phyloP scores from a whole-genome alignment of 495 filamentous ascomycete species.

The Penicillium tannophilum region DNA sequence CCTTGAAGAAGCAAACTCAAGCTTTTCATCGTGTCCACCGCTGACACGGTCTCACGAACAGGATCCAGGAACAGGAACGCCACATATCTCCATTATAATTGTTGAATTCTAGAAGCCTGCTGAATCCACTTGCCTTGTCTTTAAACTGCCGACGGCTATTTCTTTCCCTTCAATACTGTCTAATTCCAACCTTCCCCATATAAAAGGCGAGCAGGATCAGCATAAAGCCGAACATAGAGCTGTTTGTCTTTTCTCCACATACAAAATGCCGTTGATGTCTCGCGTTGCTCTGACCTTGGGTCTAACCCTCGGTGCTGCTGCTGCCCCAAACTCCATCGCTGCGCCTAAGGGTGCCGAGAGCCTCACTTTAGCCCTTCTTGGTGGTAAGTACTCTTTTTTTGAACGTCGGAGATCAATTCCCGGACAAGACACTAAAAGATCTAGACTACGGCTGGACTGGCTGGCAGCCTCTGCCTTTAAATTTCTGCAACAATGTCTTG shows the following conservation, averaged over 20 bases:
- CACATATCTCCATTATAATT: not conserved
- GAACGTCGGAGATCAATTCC: not conserved
- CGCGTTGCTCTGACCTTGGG: slow-evolving; percentile 11
- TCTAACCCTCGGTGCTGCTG: slow-evolving; percentile 13
- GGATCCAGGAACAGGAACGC: not conserved
- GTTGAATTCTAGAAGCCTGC: not conserved
- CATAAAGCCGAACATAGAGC: not conserved
- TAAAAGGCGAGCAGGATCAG: not conserved
- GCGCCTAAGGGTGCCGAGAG: slow-evolving; percentile 18
- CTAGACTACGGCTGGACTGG: slow-evolving; percentile 26
- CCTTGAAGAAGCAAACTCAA: slow-evolving; percentile 2
- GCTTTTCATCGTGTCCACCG: slow-evolving; percentile 1
- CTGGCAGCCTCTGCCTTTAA: slow-evolving; percentile 21
- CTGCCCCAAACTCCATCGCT: slow-evolving; percentile 16
- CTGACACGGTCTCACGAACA: not conserved
- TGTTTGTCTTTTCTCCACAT: not conserved
- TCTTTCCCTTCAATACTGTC: not conserved
- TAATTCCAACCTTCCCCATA: slow-evolving; percentile 2
- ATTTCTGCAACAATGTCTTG: slow-evolving; percentile 23
- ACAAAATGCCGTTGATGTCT: slow-evolving; percentile 13
- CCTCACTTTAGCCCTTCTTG: slow-evolving; percentile 21
- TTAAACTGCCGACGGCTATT: not conserved
- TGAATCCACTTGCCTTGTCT: not conserved
- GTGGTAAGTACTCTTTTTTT: slow-evolving; percentile 14
- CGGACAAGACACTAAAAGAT: not conserved